Conservation (phyloP, 345 rosid genomes). For the Clarkia xantiana region DNA sequence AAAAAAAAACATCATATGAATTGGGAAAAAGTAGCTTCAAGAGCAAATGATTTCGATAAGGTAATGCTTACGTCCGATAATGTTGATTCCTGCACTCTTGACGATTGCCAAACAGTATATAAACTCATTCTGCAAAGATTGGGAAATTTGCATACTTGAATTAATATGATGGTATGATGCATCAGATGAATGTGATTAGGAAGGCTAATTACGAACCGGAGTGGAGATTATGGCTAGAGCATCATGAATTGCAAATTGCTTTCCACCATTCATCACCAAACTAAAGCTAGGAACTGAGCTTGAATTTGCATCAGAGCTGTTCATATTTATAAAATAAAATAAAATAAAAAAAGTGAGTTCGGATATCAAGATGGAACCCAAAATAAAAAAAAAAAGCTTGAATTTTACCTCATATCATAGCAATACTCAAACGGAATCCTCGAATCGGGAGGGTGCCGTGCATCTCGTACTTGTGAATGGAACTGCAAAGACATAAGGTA, state of each 20-base stretch:
- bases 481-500: slow-evolving; percentile 31
- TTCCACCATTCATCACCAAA: slow-evolving; percentile 58
- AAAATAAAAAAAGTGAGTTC: neutral
- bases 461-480: slow-evolving; percentile 57
- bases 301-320: slow-evolving; percentile 47
- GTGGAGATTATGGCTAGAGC: slow-evolving; percentile 61
- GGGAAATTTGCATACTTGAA: neutral
- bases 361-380: neutral
- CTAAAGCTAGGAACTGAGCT: slow-evolving; percentile 58
- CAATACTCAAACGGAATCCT: slow-evolving; percentile 77
- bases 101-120: slow-evolving; percentile 60
- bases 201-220: slow-evolving; percentile 15
- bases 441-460: slow-evolving; percentile 37
- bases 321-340: slow-evolving; percentile 4
- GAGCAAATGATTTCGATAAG: neutral
- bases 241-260: slow-evolving; percentile 45
- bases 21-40: neutral
- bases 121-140: slow-evolving; percentile 34
- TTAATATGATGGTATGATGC: neutral
- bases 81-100: slow-evolving; percentile 57
- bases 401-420: slow-evolving; percentile 51
- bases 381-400: neutral
- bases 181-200: neutral
- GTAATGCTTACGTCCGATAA: slow-evolving; percentile 55
- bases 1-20: too few species aligned